Conservation (phyloP, 345 rosid genomes). For the Turnera subulata region DNA sequence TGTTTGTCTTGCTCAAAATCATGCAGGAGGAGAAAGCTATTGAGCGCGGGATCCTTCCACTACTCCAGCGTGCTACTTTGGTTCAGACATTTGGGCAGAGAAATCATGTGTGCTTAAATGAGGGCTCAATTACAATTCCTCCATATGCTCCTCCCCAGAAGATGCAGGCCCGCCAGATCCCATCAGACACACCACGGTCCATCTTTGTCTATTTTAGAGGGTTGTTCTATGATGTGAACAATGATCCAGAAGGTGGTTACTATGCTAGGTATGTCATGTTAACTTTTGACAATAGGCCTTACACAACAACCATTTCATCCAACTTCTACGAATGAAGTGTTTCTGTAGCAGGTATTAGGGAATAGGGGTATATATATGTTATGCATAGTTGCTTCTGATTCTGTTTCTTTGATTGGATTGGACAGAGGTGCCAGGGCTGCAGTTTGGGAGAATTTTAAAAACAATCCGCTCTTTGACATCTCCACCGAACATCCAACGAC, state of each 20-base stretch:
- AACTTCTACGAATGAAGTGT: background rate
- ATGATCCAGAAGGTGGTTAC: conserved; percentile 97
- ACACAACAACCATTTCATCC: background rate
- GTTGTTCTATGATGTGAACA: conserved; percentile 85
- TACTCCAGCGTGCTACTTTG: conserved; percentile 74
- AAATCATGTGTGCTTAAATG: conserved; percentile 88
- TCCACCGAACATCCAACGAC: conserved; percentile 93
- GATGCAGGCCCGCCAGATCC: conserved; percentile 81
- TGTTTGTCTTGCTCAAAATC: background rate
- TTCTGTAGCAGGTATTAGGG: background rate
- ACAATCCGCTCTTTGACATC: conserved; percentile 90
- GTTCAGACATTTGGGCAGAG: conserved; percentile 95
- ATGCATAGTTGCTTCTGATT: background rate
- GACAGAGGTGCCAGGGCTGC: conserved; percentile 97
- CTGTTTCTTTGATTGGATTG: conserved; percentile 10
- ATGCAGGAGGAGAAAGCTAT: conserved; percentile 89
- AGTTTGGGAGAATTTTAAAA: conserved; percentile 96
- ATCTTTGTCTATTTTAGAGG: conserved; percentile 96
- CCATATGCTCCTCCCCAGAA: conserved; percentile 97
- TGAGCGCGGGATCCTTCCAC: conserved; percentile 78
- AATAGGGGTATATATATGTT: background rate
- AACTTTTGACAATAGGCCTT: background rate
- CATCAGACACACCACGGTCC: conserved; percentile 71
- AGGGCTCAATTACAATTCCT: conserved; percentile 89
- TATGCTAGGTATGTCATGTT: conserved; percentile 69